Evolutionary conservation across 176 grass and related monocot genomes (phyloP), one percentile per base, ranked within the genome.

Genomic region (Phragmites australis): DNA sequence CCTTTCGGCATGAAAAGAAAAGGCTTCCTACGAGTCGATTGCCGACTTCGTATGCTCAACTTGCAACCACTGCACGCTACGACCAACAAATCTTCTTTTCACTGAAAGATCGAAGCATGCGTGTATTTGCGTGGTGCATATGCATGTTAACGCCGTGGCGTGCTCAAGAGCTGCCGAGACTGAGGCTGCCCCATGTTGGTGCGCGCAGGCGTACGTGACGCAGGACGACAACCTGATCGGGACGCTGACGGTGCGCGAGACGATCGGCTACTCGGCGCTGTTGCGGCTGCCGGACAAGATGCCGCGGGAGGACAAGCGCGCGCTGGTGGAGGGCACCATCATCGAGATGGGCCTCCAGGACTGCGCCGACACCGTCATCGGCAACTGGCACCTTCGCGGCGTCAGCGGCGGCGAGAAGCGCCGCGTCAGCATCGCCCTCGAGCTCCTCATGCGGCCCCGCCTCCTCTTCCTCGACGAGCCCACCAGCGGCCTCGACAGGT

Each of bases 381-480:
- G 97, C 43, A 99, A 99, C 79, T 99, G 97, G 97, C 97, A 99
- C 65, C 90, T 99, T 75, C 86, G 97, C 17, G 97, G 97, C 9
- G 86, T 99, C 56, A 99, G 97, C 55, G 97, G 97, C 12, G 97
- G 97, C 40, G 97, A 99, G 92, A 99, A 96, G 88, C 87, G 97
- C 56, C 89, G 97, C 6, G 97, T 99, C 72, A 99, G 97, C 88
- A 99, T 99, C 77, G 97, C 93, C 12, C 87, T 99, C 49, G 97
- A 99, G 84, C 93, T 99, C 59, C 92, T 99, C 81, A 99, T 95
- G 97, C 82, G 97, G 10, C 97, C 97, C 3, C 85, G 97, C 9
- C 84, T 99, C 75, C 97, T 99, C 81, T 96, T 99, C 97, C 93
- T 99, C 48, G 97, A 99, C 55, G 97, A 99, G 87, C 97, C 97